phyloP scores from a whole-genome alignment of 2,329 filamentous ascomycete species.

The Cercospora zeae-maydis region DNA sequence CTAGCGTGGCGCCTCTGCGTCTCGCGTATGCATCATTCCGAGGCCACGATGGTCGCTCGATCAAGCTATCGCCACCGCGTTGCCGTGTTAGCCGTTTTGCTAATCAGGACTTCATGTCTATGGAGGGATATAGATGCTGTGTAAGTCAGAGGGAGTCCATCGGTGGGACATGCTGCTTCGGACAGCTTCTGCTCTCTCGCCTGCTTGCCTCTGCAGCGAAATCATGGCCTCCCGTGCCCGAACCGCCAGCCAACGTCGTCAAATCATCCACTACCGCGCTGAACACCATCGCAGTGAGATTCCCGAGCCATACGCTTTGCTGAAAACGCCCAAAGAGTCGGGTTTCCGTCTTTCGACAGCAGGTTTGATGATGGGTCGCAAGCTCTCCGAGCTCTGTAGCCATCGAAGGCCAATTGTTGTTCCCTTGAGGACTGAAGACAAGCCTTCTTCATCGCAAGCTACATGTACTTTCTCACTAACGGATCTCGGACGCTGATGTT shows the following conservation, averaged over 20 bases:
- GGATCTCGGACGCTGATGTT: background rate
- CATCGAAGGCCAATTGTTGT: too few species aligned
- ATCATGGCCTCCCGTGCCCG: too few species aligned
- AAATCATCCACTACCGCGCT: background rate
- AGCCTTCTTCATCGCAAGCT: background rate
- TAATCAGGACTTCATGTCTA: background rate
- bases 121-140: too few species aligned
- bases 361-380: background rate
- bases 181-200: too few species aligned
- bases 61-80: background rate
- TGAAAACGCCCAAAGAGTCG: background rate
- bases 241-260: background rate
- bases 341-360: background rate
- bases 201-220: too few species aligned
- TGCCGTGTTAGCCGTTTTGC: background rate
- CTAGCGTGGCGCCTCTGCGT: background rate
- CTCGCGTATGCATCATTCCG: constrained; percentile 13
- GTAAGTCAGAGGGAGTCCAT: too few species aligned
- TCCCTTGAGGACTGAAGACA: too few species aligned
- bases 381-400: background rate
- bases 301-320: background rate
- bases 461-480: background rate
- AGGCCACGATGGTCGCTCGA: background rate
- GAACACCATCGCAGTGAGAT: background rate
- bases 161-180: too few species aligned